Conservation (phyloP, 495 filamentous ascomycete species). For the Penicillium lividum region DNA sequence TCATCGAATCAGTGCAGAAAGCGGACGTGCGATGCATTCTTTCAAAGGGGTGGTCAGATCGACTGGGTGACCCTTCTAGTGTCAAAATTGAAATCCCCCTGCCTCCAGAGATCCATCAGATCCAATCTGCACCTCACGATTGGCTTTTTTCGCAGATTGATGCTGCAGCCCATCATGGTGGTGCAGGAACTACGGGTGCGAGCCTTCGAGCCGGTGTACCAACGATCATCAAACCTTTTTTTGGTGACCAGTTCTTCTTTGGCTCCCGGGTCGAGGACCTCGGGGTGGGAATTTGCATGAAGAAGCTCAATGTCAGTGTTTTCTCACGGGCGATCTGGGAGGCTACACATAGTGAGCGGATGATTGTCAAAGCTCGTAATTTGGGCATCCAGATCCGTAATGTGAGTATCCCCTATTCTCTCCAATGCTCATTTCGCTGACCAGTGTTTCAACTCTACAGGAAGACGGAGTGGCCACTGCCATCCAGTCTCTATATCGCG, state of each 20-base stretch:
- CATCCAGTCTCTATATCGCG: conserved; percentile 90
- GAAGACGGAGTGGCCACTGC: conserved; percentile 88
- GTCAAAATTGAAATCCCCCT: conserved; percentile 67
- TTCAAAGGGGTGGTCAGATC: conserved; percentile 99
- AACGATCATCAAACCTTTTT: conserved; percentile 95
- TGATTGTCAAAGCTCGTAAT: conserved; percentile 81
- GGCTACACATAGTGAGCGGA: conserved; percentile 80
- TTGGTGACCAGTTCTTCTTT: conserved; percentile 98
- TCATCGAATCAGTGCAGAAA: conserved; percentile 86
- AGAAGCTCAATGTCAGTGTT: conserved; percentile 78
- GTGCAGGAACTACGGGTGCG: conserved; percentile 92
- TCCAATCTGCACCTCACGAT: conserved; percentile 90
- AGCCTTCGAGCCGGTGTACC: conserved; percentile 90
- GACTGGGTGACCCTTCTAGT: conserved; percentile 62
- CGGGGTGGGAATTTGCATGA: conserved; percentile 87
- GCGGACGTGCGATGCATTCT: conserved; percentile 94
- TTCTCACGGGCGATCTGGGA: conserved; percentile 91
- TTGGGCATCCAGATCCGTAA: conserved; percentile 84
- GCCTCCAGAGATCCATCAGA: conserved; percentile 80
- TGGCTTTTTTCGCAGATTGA: conserved; percentile 96
- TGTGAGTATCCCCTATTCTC: conserved; percentile 48
- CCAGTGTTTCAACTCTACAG: conserved; percentile 38
- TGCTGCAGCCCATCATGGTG: conserved; percentile 91
- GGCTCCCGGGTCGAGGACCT: conserved; percentile 85
- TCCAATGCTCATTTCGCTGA: not conserved